Base-by-base conservation (phyloP, 805 yeast genomes). In the Hanseniaspora occidentalis region DNA sequence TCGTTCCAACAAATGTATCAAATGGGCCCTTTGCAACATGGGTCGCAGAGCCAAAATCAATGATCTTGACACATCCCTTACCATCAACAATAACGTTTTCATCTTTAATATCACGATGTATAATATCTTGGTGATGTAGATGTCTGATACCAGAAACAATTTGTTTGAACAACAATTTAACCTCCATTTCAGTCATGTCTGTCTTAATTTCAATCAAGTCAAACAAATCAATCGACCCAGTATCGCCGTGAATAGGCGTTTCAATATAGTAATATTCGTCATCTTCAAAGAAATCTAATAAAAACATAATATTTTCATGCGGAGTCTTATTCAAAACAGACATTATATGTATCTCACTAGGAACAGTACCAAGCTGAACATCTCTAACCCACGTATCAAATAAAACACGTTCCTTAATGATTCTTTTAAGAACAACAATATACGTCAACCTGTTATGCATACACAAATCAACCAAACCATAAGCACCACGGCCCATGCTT, bases 301-400 rank as follows among this genome's bases (percentile, higher is more conserved):
- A 70, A 46, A 81, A 68, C 71, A 86, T 75, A 35, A 88, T 83
- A 58, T 85, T 86, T 4, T 89, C 92, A 58, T 89, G 96, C 1
- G 92, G 94, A 43, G 73, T 72, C 35, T 66, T 62, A 51, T 77
- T 79, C 44, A 89, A 62, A n/a, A 78, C 77, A 23, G 89, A 79
- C 84, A 92, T 79, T 36, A 92, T 78, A 57, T 86, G 94, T 48
- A 92, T 92, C 58, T 92, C 98, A n/a, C 89, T 78, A 2, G 97
- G 97, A 27, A 92, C 81, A 0, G 96, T 88, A 5, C 98, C 98
- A 33, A 92, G 64, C 45, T 72, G 73, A 20, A 95, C 73, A 58
- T 92, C 97, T 41, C 97, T 69, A 2, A 86, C 95, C 98, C 98
- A 92, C 0, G 97, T 86, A 57, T 92, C 98, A 9, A 92, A 96